Evolutionary conservation across 2,329 filamentous ascomycete species (phyloP).

Genomic region (Huntiella abstrusa): DNA sequence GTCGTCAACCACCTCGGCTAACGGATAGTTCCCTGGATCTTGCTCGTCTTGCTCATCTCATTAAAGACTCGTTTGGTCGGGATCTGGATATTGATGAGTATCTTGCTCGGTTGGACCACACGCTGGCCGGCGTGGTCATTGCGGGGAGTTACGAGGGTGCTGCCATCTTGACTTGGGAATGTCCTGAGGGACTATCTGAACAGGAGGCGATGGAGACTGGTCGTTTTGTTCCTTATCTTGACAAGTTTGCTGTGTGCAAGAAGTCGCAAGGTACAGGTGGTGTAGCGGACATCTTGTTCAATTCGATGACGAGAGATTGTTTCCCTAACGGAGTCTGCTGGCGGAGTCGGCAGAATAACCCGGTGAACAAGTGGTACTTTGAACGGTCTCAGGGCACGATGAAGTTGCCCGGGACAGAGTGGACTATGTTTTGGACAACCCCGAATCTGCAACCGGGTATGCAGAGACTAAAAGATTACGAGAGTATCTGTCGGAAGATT

Average conservation of each 20-base stretch:
- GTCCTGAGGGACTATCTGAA: conserved; percentile 39
- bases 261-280: conserved; percentile 77
- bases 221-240: conserved; percentile 74
- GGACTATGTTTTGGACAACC: conserved; percentile 99
- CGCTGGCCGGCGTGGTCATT: conserved; percentile 79
- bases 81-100: conserved; percentile 74
- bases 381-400: conserved; percentile 69
- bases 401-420: conserved; percentile 65
- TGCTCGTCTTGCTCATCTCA: conserved; percentile 62
- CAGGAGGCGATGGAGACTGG: conserved; percentile 34
- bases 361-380: conserved; percentile 99
- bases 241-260: conserved; percentile 90
- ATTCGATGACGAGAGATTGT: conserved; percentile 77
- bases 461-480: conserved; percentile 46
- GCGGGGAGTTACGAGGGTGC: conserved; percentile 94
- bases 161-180: conserved; percentile 88
- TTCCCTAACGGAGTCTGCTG: conserved; percentile 83
- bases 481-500: conserved; percentile 50
- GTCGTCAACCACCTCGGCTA: conserved; percentile 53
- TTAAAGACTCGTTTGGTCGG: conserved; percentile 82
- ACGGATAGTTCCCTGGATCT: conserved; percentile 72
- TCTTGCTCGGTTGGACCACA: conserved; percentile 57
- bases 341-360: conserved; percentile 77
- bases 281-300: conserved; percentile 91
- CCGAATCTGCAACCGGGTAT: conserved; percentile 38